A percentile compares a stretch with the other conserved stretches of the same genome.
phyloP scores from a whole-genome alignment of 2,329 filamentous ascomycete species.

The Dactylellina haptotyla region DNA sequence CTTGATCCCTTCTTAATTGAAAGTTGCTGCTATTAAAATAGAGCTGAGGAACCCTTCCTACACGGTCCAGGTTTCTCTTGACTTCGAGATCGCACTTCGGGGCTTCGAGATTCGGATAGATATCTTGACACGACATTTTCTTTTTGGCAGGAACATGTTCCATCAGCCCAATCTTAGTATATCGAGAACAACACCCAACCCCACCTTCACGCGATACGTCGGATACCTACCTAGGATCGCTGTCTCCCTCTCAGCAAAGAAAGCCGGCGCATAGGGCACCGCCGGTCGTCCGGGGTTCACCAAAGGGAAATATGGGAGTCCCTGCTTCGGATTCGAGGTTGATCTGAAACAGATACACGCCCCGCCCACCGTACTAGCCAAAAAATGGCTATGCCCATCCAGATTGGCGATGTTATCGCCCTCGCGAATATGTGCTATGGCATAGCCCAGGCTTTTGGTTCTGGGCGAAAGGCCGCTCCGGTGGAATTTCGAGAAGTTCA shows the following conservation, averaged over 20 bases:
- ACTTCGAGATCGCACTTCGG: background rate
- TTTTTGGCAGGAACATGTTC: constrained; percentile 42
- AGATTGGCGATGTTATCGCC: constrained; percentile 59
- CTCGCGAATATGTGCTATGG: constrained; percentile 59
- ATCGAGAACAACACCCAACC: constrained; percentile 44
- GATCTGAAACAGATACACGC: constrained; percentile 30
- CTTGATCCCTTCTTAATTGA: background rate
- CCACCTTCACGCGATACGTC: constrained; percentile 32
- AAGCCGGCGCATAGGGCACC: constrained; percentile 33
- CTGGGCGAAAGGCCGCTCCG: constrained; percentile 59
- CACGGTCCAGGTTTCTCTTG: background rate
- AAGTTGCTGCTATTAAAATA: background rate
- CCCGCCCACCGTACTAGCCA: background rate
- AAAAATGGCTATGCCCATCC: constrained; percentile 58
- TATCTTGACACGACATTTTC: background rate
- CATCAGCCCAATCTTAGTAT: constrained; percentile 20
- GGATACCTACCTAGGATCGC: constrained; percentile 2
- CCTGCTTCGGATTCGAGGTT: constrained; percentile 40
- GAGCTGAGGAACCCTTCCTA: constrained; percentile 2
- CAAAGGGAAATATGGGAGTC: constrained; percentile 51
- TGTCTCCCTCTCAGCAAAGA: constrained; percentile 6
- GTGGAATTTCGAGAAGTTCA: constrained; percentile 59
- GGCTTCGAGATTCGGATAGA: background rate
- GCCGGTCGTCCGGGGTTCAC: constrained; percentile 35
- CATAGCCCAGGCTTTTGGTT: constrained; percentile 59